These are phyloP conservation scores for Geotrichum reessii DNA, from an alignment of 1,139 yeast genomes.

Conservation along the genomic window DNA sequence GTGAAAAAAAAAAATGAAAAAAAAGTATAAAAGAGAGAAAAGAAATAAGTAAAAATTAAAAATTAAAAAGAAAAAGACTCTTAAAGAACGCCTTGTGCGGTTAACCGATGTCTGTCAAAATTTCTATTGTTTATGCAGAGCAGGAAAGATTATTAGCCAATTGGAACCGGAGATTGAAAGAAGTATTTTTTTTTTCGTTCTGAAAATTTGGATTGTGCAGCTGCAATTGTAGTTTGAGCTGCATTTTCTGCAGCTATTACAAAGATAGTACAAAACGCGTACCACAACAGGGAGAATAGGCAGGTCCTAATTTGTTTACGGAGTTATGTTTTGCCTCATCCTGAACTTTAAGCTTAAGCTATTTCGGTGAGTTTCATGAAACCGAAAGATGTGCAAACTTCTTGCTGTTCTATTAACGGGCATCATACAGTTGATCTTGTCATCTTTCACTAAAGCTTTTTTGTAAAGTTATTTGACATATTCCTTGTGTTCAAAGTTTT, in stretches of 20 bases:
- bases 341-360: neutral
- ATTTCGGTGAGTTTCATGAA: too few species aligned
- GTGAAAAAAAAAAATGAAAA: too few species aligned
- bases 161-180: neutral
- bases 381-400: neutral
- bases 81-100: neutral
- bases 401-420: too few species aligned
- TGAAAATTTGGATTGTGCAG: neutral
- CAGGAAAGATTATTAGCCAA: neutral
- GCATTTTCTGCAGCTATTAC: neutral
- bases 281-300: too few species aligned
- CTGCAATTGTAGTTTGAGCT: neutral
- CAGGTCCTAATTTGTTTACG: neutral
- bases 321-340: neutral
- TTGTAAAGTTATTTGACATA: too few species aligned
- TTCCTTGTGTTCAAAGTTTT: too few species aligned
- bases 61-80: neutral
- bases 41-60: too few species aligned
- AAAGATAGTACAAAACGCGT: too few species aligned
- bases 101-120: neutral
- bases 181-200: neutral
- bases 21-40: too few species aligned
- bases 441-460: neutral
- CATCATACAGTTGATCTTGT: too few species aligned
- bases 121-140: neutral